These are phyloP conservation scores for Xylariaceae sp. DNA, from an alignment of 2,329 filamentous ascomycete genomes.

Conservation along the genomic window DNA sequence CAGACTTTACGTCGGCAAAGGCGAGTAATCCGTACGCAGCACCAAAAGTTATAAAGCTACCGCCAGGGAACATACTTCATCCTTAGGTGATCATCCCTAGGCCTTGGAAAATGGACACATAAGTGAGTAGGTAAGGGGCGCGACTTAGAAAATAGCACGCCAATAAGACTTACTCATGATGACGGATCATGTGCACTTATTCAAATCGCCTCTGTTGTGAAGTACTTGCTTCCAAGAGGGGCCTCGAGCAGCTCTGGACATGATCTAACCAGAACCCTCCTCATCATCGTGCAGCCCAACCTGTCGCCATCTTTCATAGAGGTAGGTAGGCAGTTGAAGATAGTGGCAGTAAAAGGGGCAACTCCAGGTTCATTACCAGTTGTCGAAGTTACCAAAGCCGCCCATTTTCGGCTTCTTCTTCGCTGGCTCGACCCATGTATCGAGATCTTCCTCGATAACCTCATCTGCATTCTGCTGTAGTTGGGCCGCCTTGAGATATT, in stretches of 20 bases:
- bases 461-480: conserved; percentile 41
- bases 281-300: background rate
- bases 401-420: conserved; percentile 75
- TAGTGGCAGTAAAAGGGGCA: too few relatives aligned
- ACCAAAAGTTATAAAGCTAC: too few relatives aligned
- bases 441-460: conserved; percentile 55
- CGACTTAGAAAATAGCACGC: background rate
- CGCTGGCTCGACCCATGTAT: conserved; percentile 63
- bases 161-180: background rate
- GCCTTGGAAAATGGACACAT: background rate
- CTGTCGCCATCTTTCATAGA: background rate
- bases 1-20: too few relatives aligned
- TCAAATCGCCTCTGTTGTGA: background rate
- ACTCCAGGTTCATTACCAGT: conserved; percentile 55
- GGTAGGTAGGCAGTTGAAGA: too few relatives aligned
- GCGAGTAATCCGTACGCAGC: too few relatives aligned
- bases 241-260: too few relatives aligned
- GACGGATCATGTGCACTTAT: too few relatives aligned
- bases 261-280: background rate
- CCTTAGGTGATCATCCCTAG: background rate
- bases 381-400: conserved; percentile 93
- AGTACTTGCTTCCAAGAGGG: background rate
- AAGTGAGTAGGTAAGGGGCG: background rate
- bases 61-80: background rate
- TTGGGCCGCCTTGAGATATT: conserved; percentile 68